Conservation (phyloP, 176 grass and related monocot genomes). For the Oryza longistaminata region DNA sequence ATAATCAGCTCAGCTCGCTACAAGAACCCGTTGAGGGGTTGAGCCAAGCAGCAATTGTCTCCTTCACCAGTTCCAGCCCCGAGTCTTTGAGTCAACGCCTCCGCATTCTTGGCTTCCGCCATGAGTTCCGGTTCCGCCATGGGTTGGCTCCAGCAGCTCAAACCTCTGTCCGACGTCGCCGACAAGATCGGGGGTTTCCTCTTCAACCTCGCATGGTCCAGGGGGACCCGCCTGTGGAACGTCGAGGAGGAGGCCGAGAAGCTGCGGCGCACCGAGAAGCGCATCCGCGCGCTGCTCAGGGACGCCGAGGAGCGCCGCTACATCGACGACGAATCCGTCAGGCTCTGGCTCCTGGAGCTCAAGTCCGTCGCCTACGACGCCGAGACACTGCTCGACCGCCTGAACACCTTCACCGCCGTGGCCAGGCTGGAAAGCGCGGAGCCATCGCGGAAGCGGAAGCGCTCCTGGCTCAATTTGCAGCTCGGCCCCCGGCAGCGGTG, state of each 20-base stretch:
- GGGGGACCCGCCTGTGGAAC: conserved; percentile 2
- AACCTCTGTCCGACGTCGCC: not conserved
- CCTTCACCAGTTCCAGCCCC: not conserved
- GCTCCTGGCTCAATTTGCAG: not conserved
- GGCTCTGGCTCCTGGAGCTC: conserved; percentile 33
- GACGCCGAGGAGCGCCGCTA: conserved; percentile 47
- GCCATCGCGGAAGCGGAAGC: conserved; percentile 39
- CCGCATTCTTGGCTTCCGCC: not conserved
- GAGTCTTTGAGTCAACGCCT: not conserved
- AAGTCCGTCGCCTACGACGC: conserved; percentile 38
- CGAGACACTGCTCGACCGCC: conserved; percentile 40
- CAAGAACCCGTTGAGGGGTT: not conserved
- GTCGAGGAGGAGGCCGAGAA: conserved; percentile 27
- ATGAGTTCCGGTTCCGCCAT: not conserved
- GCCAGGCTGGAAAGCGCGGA: not conserved
- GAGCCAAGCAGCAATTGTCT: not conserved
- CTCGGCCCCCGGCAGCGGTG: not conserved
- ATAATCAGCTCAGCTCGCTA: not conserved
- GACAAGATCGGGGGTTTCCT: not conserved
- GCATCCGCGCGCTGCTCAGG: conserved; percentile 35
- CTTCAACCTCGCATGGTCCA: not conserved
- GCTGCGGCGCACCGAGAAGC: conserved; percentile 13
- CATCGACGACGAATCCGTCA: conserved; percentile 27
- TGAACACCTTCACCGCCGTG: conserved; percentile 20
- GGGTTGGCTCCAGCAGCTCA: not conserved